Base-by-base conservation (phyloP, 148 eudicot species). In the Arbutus unedo region DNA sequence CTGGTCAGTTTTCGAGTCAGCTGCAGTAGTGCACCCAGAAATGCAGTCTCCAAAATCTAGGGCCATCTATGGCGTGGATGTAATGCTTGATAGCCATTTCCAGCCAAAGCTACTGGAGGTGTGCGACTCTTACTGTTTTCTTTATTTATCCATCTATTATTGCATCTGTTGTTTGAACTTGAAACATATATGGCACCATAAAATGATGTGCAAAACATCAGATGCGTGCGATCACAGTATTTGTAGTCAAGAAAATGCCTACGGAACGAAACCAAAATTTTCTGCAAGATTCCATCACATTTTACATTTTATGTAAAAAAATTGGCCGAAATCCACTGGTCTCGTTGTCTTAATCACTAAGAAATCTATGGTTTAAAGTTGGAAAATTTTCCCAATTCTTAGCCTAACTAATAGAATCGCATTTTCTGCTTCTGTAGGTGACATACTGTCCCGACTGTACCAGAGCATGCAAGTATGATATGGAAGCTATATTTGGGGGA, bases 31-130 rank as follows among this genome's bases (percentile, higher is more conserved):
- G 77, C 97, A 94, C 85, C 99, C 98, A 45, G 92, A 93, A 89
- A 96, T 93, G 98, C 98, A 94, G 45, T 87, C 77, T 83, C 85
- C 93, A 73, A 91, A 84, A 70, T 91, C 99, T 64, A 86, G 99
- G 87, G 99, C 99, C 55, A 93, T 94, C 81, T 96, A 96, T 88
- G 99, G 99, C 14, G 84, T 96, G 31, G 99, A 96, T 89, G 97
- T 96, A 82, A 96, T 96, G 99, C 94, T 96, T 56, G 98, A 92
- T 86, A 48, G 85, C 55, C 83, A 89, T 79, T 92, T 92, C 87
- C 85, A 85, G 83, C 99, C 99, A 19, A 96, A 96, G 85, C 82
- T 96, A 66, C 82, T 96, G 81, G 99, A 96, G 99, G 99, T 96
- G 74, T 25, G 90, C 74, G 50, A 57, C 45, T 25, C 9, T 31